phyloP scores from a whole-genome alignment of 2,329 filamentous ascomycete genomes.

The Ceratocystis albifundus region DNA sequence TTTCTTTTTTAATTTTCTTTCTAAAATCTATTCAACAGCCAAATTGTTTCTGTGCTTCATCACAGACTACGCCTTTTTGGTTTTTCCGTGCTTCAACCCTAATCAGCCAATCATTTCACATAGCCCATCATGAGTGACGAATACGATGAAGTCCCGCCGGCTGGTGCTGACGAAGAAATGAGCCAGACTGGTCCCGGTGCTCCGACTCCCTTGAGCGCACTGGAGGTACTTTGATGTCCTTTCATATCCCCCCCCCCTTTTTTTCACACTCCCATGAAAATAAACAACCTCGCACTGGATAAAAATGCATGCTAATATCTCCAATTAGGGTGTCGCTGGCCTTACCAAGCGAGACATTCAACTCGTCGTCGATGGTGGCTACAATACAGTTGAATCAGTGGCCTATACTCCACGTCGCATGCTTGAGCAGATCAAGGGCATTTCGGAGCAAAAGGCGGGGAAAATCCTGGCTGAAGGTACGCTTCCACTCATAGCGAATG shows the following conservation, averaged over 20 bases:
- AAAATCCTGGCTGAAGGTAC: constrained; percentile 83
- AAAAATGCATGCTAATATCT: constrained; percentile 7
- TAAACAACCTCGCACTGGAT: not conserved
- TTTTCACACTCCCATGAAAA: not conserved
- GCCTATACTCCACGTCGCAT: constrained; percentile 78
- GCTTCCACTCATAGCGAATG: constrained; percentile 25
- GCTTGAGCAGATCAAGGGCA: constrained; percentile 92
- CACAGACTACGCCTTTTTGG: not conserved
- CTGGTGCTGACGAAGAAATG: constrained; percentile 51
- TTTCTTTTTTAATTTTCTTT: not conserved
- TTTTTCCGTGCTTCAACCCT: not conserved
- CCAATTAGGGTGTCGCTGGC: constrained; percentile 62
- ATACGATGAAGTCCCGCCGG: constrained; percentile 49
- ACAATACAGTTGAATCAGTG: constrained; percentile 88
- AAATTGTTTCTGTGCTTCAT: not conserved
- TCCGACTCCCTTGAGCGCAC: constrained; percentile 72
- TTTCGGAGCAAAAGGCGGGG: constrained; percentile 89
- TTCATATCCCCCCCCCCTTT: not conserved
- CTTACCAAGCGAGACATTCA: constrained; percentile 94
- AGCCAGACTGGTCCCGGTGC: constrained; percentile 73
- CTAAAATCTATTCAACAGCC: not conserved
- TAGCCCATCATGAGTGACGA: constrained; percentile 37
- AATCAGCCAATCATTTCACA: constrained; percentile 1
- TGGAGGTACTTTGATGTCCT: constrained; percentile 56
- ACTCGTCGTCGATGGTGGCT: constrained; percentile 80